Evolutionary conservation across 805 yeast genomes (phyloP).

Genomic region (Priceomyces haplophilus): DNA sequence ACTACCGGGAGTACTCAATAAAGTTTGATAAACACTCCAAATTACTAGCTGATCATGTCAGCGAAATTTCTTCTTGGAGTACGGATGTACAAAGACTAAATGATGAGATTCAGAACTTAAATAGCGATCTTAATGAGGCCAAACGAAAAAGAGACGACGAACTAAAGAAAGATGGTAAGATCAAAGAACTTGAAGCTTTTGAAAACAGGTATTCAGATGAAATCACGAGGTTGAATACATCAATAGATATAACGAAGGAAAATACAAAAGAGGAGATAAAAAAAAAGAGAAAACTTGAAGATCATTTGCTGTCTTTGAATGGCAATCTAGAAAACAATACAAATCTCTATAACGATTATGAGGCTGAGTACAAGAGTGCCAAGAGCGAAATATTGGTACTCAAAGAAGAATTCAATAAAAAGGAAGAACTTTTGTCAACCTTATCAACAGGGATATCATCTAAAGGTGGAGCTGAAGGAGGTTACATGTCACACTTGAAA

Average conservation of each 20-base stretch:
- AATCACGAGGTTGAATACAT: conserved; percentile 64
- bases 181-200: conserved; percentile 55
- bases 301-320: conserved; percentile 32
- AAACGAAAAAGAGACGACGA: conserved; percentile 55
- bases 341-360: conserved; percentile 37
- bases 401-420: conserved; percentile 49
- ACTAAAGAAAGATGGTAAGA: conserved; percentile 54
- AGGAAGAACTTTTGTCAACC: conserved; percentile 78
- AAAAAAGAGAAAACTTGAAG: conserved; percentile 30
- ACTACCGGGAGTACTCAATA: conserved; percentile 46
- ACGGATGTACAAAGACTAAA: conserved; percentile 44
- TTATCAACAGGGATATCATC: conserved; percentile 88
- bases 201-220: conserved; percentile 61
- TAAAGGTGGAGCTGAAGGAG: conserved; percentile 70
- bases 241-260: conserved; percentile 56
- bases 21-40: conserved; percentile 44
- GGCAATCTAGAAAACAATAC: conserved; percentile 31
- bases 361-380: conserved; percentile 43
- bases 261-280: conserved; percentile 52
- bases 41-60: conserved; percentile 40
- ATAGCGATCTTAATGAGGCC: conserved; percentile 56
- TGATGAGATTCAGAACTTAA: conserved; percentile 56
- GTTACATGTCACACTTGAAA: conserved; percentile 70
- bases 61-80: conserved; percentile 39
- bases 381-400: conserved; percentile 43